These are phyloP conservation scores for Staphylotrichum tortipilum DNA, from an alignment of 495 filamentous ascomycete species.

Conservation along the genomic window DNA sequence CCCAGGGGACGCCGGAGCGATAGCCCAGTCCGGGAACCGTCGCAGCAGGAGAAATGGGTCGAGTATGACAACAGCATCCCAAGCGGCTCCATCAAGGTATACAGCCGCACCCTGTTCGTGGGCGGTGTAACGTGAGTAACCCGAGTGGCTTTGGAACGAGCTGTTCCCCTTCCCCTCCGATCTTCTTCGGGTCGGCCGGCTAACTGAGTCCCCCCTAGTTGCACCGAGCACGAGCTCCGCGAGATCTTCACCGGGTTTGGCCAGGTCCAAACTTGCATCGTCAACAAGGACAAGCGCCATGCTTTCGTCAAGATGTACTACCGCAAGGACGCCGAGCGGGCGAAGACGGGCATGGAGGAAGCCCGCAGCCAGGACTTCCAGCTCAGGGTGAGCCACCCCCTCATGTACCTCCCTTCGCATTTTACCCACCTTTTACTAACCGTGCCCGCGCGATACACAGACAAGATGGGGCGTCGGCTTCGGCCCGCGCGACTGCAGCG, in stretches of 20 bases:
- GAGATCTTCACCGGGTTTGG: conserved; percentile 71
- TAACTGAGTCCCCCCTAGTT: conserved; percentile 38
- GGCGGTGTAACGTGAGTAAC: conserved; percentile 81
- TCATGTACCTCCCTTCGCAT: not conserved
- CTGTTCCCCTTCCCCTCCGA: not conserved
- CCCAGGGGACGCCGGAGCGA: conserved; percentile 55
- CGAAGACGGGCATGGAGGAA: conserved; percentile 87
- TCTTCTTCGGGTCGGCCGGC: not conserved
- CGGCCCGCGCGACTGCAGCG: conserved; percentile 92
- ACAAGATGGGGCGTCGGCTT: conserved; percentile 98
- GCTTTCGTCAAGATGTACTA: conserved; percentile 98
- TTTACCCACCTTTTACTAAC: not conserved
- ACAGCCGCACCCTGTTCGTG: conserved; percentile 92
- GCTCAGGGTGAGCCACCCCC: conserved; percentile 55
- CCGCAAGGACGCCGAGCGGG: conserved; percentile 71
- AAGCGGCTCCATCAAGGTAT: conserved; percentile 74
- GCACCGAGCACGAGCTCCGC: conserved; percentile 71
- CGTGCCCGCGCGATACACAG: conserved; percentile 34
- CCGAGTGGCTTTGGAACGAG: too few relatives aligned
- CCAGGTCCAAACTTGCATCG: conserved; percentile 90
- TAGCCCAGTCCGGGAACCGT: conserved; percentile 37
- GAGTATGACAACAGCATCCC: conserved; percentile 69
- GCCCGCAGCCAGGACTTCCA: conserved; percentile 62
- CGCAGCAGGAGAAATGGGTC: conserved; percentile 57
- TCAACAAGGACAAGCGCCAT: conserved; percentile 94